Evolutionary conservation across 2,329 filamentous ascomycete species (phyloP).

Genomic region (Penicillium fuscoglaucum): DNA sequence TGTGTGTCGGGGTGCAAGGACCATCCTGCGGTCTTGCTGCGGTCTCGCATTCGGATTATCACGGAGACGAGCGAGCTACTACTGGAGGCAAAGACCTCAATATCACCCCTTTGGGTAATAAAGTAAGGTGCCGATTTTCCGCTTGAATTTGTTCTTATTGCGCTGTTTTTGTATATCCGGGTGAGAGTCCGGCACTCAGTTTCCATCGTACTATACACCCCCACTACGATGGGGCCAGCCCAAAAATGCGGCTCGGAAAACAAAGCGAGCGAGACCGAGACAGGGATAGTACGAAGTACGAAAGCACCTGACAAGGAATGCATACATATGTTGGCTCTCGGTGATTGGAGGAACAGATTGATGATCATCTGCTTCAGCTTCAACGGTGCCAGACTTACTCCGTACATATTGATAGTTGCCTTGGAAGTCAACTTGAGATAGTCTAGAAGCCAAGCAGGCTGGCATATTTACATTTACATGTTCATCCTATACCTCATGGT

Average conservation of each 20-base stretch:
- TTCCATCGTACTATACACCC: slow-evolving; percentile 7
- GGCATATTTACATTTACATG: no score
- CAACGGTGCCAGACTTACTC: neutral
- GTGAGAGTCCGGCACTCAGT: neutral
- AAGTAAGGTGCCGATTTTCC: neutral
- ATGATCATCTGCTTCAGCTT: neutral
- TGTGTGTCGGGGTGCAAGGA: neutral
- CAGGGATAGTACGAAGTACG: slow-evolving; percentile 13
- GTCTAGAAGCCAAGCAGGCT: neutral
- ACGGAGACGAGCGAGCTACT: neutral
- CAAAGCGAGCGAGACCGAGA: slow-evolving; percentile 19
- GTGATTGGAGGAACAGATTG: slow-evolving; percentile 4
- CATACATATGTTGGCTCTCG: neutral
- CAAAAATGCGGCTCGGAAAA: slow-evolving; percentile 23
- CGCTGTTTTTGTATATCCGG: neutral
- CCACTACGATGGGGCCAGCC: slow-evolving; percentile 6
- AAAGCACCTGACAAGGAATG: slow-evolving; percentile 5
- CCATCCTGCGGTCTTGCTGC: neutral
- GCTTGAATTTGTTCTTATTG: neutral
- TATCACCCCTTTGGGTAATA: slow-evolving; percentile 2
- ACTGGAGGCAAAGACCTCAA: neutral
- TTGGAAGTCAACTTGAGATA: neutral
- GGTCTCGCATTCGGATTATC: neutral
- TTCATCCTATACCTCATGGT: neutral
- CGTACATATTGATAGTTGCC: neutral